Base-by-base conservation (phyloP, 2,329 filamentous ascomycete species). In the Fusarium pseudocircinatum region DNA sequence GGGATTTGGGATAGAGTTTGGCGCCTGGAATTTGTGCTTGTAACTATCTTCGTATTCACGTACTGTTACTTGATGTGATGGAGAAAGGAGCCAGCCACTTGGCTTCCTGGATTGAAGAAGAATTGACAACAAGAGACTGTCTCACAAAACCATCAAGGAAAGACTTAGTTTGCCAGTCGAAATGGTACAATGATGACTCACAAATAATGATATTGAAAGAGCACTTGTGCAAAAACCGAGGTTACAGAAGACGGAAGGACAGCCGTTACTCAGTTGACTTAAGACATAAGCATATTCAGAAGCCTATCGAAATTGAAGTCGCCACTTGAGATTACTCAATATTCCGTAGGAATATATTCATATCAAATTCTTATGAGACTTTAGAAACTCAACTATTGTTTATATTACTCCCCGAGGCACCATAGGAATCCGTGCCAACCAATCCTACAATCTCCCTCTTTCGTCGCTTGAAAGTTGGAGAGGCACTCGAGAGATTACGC, bases 31-130 rank as follows among this genome's bases (percentile, higher is more conserved):
- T 44, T 70, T 68, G 50, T 73, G 63, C 52, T 71, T 77, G 72
- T 77, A 76, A 70, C 75, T 77, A 75, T 75, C 72, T 75, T 59
- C 37, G 22, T 54, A 68, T 73, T 74, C 49, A 67, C 67, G 59
- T 50, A 62, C 72, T 54, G 67, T 44, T 72, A 62, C 56, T 69
- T 66, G 59, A 52, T 52, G 63, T 62, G 60, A 62, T 37, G 12
- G 32, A 54, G 24, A 46, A 28, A 43, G 58, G 37, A 56, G 66
- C 75, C 60, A 46, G 60, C 54, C 44, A 47, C 32, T 63, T 39
- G 52, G 69, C 72, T 75, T 66, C 64, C 63, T 67, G 72, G 61
- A 70, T 66, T 63, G 60, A 73, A 60, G 63, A 57, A 75, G 75
- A 47, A 65, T 42, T 58, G 26, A 57, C 59, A 44, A 63, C 36